Percentiles rank a stretch among this genome's conserved stretches.
Conservation (phyloP, 257 asterid species). For the Solanum chilense region DNA sequence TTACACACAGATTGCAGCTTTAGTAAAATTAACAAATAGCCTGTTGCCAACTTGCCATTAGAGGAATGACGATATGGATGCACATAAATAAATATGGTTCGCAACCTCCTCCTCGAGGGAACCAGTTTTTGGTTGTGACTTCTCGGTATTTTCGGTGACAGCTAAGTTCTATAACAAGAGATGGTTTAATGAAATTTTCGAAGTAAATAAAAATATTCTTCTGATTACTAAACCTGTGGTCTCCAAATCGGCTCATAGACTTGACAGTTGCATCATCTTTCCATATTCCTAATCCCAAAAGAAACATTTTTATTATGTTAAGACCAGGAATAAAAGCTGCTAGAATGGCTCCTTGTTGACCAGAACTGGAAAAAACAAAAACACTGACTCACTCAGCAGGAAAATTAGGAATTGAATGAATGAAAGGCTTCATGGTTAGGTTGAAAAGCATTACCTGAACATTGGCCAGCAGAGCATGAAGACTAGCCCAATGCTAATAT, state of each 20-base stretch:
- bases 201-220: neutral
- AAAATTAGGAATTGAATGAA: neutral
- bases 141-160: neutral
- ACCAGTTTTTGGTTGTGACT: neutral
- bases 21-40: neutral
- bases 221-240: slow-evolving; percentile 41
- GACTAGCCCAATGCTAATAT: slow-evolving; percentile 63
- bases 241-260: slow-evolving; percentile 93
- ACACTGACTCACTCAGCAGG: neutral
- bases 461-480: slow-evolving; percentile 99
- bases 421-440: slow-evolving; percentile 37
- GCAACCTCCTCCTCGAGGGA: neutral
- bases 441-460: slow-evolving; percentile 73
- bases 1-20: neutral
- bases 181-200: neutral
- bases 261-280: slow-evolving; percentile 83
- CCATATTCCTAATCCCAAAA: slow-evolving; percentile 72
- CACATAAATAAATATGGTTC: neutral
- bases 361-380: slow-evolving; percentile 43
- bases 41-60: neutral
- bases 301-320: slow-evolving; percentile 64
- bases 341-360: slow-evolving; percentile 60
- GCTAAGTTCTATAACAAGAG: neutral
- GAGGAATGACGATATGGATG: neutral
- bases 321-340: slow-evolving; percentile 68